phyloP scores from a whole-genome alignment of 495 filamentous ascomycete species.

The Xylaria longipes region DNA sequence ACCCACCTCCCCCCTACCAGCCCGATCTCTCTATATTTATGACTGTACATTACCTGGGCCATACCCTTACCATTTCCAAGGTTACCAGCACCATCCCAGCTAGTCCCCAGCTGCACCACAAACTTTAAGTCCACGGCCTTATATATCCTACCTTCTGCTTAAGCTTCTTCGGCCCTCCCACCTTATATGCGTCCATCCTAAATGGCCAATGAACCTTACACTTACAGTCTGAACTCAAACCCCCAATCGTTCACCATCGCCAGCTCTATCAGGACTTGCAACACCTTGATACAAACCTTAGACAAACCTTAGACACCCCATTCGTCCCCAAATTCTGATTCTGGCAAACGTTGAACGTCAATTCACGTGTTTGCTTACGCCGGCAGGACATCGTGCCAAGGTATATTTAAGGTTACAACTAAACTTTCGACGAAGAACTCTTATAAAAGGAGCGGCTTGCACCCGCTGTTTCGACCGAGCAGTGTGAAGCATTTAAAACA shows the following conservation, averaged over 20 bases:
- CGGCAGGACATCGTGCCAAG: background rate
- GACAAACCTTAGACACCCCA: no score
- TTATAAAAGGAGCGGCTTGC: background rate
- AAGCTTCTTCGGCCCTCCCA: conserved; percentile 30
- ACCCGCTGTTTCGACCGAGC: background rate
- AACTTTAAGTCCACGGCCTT: conserved; percentile 10
- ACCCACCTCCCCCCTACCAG: background rate
- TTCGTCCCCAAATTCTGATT: background rate
- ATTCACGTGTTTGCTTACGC: background rate
- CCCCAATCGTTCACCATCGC: background rate
- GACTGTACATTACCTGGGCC: conserved; percentile 9
- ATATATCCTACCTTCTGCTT: conserved; percentile 29
- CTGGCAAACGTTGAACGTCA: background rate
- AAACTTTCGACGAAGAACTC: background rate
- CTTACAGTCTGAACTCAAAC: background rate
- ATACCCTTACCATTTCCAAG: conserved; percentile 3
- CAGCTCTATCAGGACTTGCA: background rate
- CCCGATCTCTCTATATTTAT: conserved; percentile 14
- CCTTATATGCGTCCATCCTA: background rate
- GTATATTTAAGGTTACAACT: background rate
- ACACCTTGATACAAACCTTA: background rate
- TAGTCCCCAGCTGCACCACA: conserved; percentile 6
- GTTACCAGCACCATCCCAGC: conserved; percentile 3
- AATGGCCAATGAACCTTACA: background rate
- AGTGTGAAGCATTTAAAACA: background rate